A percentile compares a stretch with the other conserved stretches of the same genome.
Conservation (phyloP, 176 grass and related monocot species). For the Aegilops bicornis region DNA sequence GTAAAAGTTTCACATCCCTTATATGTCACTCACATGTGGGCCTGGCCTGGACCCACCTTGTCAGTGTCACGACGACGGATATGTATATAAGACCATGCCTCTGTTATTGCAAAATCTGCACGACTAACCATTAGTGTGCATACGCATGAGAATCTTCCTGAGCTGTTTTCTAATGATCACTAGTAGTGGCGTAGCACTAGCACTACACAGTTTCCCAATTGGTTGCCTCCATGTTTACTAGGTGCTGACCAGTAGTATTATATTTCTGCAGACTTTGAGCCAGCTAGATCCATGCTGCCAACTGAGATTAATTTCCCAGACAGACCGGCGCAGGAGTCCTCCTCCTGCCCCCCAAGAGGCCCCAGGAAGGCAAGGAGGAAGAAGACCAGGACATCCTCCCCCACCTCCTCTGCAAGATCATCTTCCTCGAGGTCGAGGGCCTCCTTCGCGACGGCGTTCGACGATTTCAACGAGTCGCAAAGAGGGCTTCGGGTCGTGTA, state of each 20-base stretch:
- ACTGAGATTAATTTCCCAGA: constrained; percentile 55
- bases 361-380: constrained; percentile 56
- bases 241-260: background rate
- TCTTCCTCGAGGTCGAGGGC: constrained; percentile 72
- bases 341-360: constrained; percentile 44
- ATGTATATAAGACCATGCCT: background rate
- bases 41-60: background rate
- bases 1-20: background rate
- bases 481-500: constrained; percentile 45
- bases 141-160: constrained; percentile 16
- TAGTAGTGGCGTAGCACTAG: constrained; percentile 25
- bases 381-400: constrained; percentile 47
- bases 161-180: background rate
- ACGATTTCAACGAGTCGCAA: constrained; percentile 50
- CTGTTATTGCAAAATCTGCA: background rate
- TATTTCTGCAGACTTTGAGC: constrained; percentile 78
- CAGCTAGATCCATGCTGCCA: constrained; percentile 58
- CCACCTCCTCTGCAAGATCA: constrained; percentile 67
- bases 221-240: constrained; percentile 36
- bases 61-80: background rate
- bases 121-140: constrained; percentile 7
- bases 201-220: constrained; percentile 18
- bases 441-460: constrained; percentile 64
- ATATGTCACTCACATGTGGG: background rate
- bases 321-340: constrained; percentile 26